phyloP scores from a whole-genome alignment of 345 rosid species.

The Lepidium sativum region DNA sequence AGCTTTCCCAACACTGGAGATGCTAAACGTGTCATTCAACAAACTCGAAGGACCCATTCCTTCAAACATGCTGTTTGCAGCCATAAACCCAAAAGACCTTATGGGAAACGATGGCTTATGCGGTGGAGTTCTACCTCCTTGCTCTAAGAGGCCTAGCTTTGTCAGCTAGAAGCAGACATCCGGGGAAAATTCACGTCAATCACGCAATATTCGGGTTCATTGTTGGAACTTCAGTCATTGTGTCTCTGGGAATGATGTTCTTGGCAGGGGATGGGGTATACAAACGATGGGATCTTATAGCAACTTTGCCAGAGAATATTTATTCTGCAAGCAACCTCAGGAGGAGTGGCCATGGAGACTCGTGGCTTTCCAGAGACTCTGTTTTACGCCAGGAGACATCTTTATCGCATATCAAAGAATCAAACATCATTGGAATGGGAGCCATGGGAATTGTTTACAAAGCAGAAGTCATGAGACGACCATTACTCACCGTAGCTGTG shows the following conservation, averaged over 20 bases:
- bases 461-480: conserved; percentile 61
- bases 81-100: conserved; percentile 61
- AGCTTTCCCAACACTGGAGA: conserved; percentile 68
- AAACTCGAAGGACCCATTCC: conserved; percentile 69
- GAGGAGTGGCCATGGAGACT: conserved; percentile 93
- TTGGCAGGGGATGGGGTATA: conserved; percentile 49
- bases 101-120: conserved; percentile 71
- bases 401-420: conserved; percentile 64
- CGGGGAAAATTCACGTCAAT: conserved; percentile 36
- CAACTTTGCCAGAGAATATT: conserved; percentile 30
- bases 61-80: conserved; percentile 41
- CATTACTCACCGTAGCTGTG: conserved; percentile 57
- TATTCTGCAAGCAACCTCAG: conserved; percentile 39
- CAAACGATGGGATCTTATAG: conserved; percentile 65
- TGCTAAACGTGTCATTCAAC: conserved; percentile 67
- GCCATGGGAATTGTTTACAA: conserved; percentile 89
- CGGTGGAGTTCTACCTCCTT: conserved; percentile 55
- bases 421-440: conserved; percentile 83
- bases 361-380: conserved; percentile 70
- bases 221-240: conserved; percentile 40
- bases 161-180: conserved; percentile 12
- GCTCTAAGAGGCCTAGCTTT: conserved; percentile 29
- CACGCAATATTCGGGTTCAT: conserved; percentile 49
- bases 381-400: conserved; percentile 66
- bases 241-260: conserved; percentile 41